Conservation (phyloP, 306 rosid genomes). For the Pterocarpus santalinus region DNA sequence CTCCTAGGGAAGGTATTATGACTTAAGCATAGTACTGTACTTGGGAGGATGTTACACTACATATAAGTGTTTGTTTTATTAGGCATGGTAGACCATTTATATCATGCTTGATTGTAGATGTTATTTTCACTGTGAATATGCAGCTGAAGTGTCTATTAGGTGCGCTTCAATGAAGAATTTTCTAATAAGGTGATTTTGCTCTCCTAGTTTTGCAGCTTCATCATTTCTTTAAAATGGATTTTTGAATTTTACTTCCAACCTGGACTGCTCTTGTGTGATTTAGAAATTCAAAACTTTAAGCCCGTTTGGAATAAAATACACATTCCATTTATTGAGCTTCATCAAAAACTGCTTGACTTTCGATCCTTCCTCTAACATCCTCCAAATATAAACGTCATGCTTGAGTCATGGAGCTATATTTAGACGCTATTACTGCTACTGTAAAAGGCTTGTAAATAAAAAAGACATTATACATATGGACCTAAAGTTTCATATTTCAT, state of each 20-base stretch:
- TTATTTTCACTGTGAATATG: slow-evolving; percentile 60
- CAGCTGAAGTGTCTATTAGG: slow-evolving; percentile 90
- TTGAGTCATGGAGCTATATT: too few relatives aligned
- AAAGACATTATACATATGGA: too few relatives aligned
- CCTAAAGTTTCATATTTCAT: too few relatives aligned
- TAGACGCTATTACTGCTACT: too few relatives aligned
- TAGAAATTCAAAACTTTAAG: slow-evolving; percentile 88
- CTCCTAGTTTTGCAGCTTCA: slow-evolving; percentile 12
- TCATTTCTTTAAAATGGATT: slow-evolving; percentile 16
- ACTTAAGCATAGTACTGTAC: too few relatives aligned
- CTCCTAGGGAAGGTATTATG: too few relatives aligned
- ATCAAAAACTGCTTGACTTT: too few relatives aligned
- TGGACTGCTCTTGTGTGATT: slow-evolving; percentile 46
- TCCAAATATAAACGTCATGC: too few relatives aligned
- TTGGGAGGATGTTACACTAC: too few relatives aligned
- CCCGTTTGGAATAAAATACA: slow-evolving; percentile 94
- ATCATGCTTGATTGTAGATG: slow-evolving; percentile 48
- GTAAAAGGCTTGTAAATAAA: too few relatives aligned
- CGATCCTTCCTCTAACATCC: too few relatives aligned
- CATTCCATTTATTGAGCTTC: slow-evolving; percentile 63
- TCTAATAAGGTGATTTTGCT: slow-evolving; percentile 69
- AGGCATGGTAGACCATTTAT: slow-evolving; percentile 39
- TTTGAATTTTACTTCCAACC: slow-evolving; percentile 36
- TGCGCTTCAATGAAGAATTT: slow-evolving; percentile 85
- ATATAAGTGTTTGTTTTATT: slow-evolving; percentile 30